Base-by-base conservation (phyloP, 805 yeast genomes). In the Tetrapisispora namnaoensis region DNA sequence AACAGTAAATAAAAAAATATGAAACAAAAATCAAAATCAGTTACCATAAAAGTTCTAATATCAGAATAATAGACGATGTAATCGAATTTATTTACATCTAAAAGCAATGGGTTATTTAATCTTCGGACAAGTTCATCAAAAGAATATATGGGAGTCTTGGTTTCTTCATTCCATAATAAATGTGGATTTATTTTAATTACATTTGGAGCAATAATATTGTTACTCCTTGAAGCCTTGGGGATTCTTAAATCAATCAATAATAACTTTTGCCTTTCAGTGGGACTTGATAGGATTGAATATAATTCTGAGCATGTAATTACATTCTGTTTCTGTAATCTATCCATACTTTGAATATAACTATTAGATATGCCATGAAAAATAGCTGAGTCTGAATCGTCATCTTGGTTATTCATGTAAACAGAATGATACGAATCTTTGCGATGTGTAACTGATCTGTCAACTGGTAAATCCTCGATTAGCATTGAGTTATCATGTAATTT, bases 241-340 rank as follows among this genome's bases (percentile, higher is more conserved):
- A 70, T 56, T 43, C 78, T 61, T 17, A 75, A 51, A 55, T 75
- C 78, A 42, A 74, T 60, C 7, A 75, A 47, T 21, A 75, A 50
- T 21, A 63, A 20, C 21, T 54, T 54, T 2, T 52, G 39, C 1
- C 78, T 76, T 37, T 74, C 75, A 49, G 78, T 70, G 30, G 74
- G 74, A 49, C 68, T 70, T 46, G 67, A 70, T 45, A 79, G 63
- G 17, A 71, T 70, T 4, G 74, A 66, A 48, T 78, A 61, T 3
- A 78, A 58, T 64, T 69, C 65, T 27, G 65, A 68, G 10, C 75
- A 59, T 0, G 75, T 60, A 4, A 70, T 63, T 14, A 65, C 59
- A 3, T 93, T 91, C 60, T 85, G 91, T 43, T 58, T 62, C 44
- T 65, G 67, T 36, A 64, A 46, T 34, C 61, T 53, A 41, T 62